phyloP scores from a whole-genome alignment of 2,329 filamentous ascomycete species.

The Samsoniella hepiali region DNA sequence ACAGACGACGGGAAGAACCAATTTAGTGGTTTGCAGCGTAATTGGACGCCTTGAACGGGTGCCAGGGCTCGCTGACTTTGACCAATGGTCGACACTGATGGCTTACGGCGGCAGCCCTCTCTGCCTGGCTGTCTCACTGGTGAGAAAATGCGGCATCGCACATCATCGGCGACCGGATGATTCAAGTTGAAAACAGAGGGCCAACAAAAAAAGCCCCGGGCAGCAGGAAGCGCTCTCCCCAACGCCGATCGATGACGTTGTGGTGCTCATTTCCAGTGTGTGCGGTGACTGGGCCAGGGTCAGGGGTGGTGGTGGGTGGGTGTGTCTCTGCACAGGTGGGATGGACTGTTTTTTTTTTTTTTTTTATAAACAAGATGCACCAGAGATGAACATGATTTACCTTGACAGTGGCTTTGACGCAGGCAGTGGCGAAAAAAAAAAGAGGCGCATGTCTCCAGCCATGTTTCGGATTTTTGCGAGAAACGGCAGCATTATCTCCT shows the following conservation, averaged over 20 bases:
- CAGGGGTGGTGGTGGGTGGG: background rate
- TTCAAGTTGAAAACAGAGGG: background rate
- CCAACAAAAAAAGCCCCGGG: background rate
- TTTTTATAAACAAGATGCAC: background rate
- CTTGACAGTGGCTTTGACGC: constrained; percentile 8
- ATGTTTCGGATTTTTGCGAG: constrained; percentile 2
- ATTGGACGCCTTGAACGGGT: background rate
- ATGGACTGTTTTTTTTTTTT: background rate
- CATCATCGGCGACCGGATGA: constrained; percentile 3
- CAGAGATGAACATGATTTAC: background rate
- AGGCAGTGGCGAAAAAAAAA: constrained; percentile 2
- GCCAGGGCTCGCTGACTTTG: too few species aligned
- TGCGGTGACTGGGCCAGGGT: background rate
- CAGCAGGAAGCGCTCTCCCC: background rate
- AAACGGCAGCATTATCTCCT: background rate
- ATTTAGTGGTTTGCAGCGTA: background rate
- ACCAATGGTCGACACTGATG: background rate
- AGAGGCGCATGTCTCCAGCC: background rate
- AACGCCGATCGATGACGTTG: constrained; percentile 15
- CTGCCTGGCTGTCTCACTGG: background rate
- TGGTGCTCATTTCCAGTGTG: background rate
- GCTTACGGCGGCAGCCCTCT: background rate
- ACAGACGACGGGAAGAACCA: too few species aligned
- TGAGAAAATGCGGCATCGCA: background rate
- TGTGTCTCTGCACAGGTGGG: background rate